Evolutionary conservation across 1,139 yeast genomes (phyloP), one percentile per base, ranked within the genome.

Genomic region (Arxiozyma slooffiae): DNA sequence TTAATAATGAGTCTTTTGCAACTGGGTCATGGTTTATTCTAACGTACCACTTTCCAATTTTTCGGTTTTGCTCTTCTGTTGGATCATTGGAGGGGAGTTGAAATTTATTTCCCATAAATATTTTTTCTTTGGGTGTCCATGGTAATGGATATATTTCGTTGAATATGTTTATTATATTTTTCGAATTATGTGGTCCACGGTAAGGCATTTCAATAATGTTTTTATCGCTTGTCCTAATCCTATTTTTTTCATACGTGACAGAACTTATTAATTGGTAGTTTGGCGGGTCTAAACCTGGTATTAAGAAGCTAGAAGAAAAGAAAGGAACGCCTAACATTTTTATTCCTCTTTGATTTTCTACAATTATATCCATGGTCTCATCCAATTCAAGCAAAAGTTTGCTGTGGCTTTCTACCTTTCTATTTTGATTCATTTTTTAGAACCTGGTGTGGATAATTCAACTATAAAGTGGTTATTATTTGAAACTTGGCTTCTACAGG

Each of bases 21-120:
- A 38, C 36, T 11, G 26, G 23, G 18, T 54, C 52, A 41, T 52
- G 54, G 40, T 60, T 61, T 86, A 82, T 81, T 50, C 80, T 61
- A 3, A 81, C 79, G 55, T 79, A 78, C 90, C 89, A 83, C 46
- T 67, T 69, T 62, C 58, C 85, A 83, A 80, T 40, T 37, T 23
- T 34, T 26, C 41, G 26, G 9, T 46, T 9, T 41, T 17, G 24
- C n/a, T 26, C 14, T 17, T 20, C 14, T 9, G 14, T 5, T 1
- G 6, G 5, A 18, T n/a, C 8, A 11, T 26, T 38, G 14, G 40
- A 3, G 17, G 38, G n/a, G n/a, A n/a, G 8, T 48, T 48, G 14
- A 23, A 40, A 22, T 16, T 41, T 7, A 16, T 44, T 34, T 4
- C 24, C 24, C 34, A 18, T 2, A 18, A 18, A 37, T 7, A 18